These are phyloP conservation scores for Hondaea fermentalgiana DNA, from an alignment of 108 stramenopile species.

Conservation along the genomic window DNA sequence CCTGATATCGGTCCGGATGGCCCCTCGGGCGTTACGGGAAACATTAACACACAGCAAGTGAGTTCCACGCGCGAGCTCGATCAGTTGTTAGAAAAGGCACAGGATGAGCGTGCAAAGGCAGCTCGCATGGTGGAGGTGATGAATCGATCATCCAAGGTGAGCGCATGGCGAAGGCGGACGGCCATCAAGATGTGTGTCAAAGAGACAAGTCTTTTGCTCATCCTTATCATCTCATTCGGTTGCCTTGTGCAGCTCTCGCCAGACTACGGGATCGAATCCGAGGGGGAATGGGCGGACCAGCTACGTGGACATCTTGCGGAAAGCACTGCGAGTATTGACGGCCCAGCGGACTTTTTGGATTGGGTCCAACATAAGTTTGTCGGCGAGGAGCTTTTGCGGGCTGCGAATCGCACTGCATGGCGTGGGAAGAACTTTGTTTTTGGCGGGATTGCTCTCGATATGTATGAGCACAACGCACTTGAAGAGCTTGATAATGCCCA, in stretches of 20 bases:
- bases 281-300: not conserved
- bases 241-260: not conserved
- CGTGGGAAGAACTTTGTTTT: not conserved
- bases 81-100: not conserved
- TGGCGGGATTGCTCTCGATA: not conserved
- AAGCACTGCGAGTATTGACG: not conserved
- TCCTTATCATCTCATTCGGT: not conserved
- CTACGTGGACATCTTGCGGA: not conserved
- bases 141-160: not conserved
- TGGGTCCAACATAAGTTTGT: not conserved
- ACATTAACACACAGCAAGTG: not conserved
- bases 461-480: not conserved
- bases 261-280: not conserved
- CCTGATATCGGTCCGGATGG: not conserved
- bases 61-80: not conserved
- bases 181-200: conserved; percentile 13
- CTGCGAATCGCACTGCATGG: not conserved
- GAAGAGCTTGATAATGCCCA: not conserved
- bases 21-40: not conserved
- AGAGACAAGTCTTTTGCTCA: not conserved
- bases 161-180: not conserved
- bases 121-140: conserved; percentile 1
- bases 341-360: not conserved
- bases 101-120: not conserved
- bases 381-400: not conserved